These are phyloP conservation scores for Ophiocordyceps camponoti-rufipedis DNA, from an alignment of 2,329 filamentous ascomycete genomes.

Conservation along the genomic window DNA sequence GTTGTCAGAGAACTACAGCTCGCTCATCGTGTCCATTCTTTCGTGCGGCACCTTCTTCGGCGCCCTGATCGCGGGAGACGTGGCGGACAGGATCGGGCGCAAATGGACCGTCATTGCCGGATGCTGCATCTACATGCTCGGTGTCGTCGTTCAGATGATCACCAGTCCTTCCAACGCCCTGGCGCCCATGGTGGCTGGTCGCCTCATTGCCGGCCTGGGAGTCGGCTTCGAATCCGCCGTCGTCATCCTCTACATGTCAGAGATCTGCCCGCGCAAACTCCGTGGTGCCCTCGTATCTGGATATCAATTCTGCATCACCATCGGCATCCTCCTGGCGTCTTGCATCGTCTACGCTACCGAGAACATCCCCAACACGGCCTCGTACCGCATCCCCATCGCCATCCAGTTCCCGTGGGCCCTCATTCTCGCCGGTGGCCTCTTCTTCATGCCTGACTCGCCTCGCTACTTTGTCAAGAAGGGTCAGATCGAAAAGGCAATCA, in stretches of 20 bases:
- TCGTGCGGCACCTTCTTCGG: slow-evolving; percentile 66
- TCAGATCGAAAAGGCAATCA: slow-evolving; percentile 43
- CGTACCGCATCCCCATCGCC: slow-evolving; percentile 65
- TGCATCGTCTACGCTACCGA: slow-evolving; percentile 58
- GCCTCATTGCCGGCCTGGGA: slow-evolving; percentile 58
- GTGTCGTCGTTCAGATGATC: slow-evolving; percentile 48
- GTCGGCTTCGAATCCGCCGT: slow-evolving; percentile 68
- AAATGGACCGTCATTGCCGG: slow-evolving; percentile 54
- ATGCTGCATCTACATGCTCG: slow-evolving; percentile 52
- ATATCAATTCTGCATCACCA: slow-evolving; percentile 71
- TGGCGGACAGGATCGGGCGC: slow-evolving; percentile 59
- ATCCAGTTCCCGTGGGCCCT: slow-evolving; percentile 69
- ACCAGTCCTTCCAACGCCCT: slow-evolving; percentile 27
- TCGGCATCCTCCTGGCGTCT: slow-evolving; percentile 59
- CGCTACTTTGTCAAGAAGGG: slow-evolving; percentile 73
- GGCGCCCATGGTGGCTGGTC: slow-evolving; percentile 50
- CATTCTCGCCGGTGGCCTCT: slow-evolving; percentile 52
- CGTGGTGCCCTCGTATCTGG: slow-evolving; percentile 62
- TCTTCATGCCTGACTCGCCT: slow-evolving; percentile 69
- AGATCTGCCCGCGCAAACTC: slow-evolving; percentile 57
- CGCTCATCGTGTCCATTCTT: slow-evolving; percentile 55
- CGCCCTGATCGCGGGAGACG: slow-evolving; percentile 57
- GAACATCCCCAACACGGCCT: slow-evolving; percentile 38
- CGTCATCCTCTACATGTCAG: slow-evolving; percentile 76
- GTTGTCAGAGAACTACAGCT: slow-evolving; percentile 24